These are phyloP conservation scores for Silene conica DNA, from an alignment of 148 eudicot genomes.

Conservation along the genomic window DNA sequence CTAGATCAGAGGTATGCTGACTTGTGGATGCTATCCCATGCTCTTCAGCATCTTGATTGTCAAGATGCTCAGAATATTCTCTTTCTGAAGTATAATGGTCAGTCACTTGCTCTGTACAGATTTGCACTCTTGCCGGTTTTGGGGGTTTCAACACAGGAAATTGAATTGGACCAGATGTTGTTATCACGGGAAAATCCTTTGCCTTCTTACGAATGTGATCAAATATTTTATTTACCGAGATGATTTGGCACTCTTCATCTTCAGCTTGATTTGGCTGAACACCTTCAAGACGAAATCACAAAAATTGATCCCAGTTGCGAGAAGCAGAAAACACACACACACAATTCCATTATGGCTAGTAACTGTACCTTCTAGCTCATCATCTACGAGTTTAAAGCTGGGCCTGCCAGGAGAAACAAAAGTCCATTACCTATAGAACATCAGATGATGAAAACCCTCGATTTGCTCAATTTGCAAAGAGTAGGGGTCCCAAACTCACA, in stretches of 20 bases:
- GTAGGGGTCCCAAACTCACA: not conserved
- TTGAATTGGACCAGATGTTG: constrained; percentile 32
- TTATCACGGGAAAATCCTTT: constrained; percentile 58
- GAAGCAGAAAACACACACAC: constrained; percentile 5
- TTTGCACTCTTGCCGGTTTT: constrained; percentile 41
- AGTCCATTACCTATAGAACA: not conserved
- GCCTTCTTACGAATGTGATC: constrained; percentile 84
- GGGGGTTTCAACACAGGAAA: constrained; percentile 48
- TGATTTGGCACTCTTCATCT: constrained; percentile 68
- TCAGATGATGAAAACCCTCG: not conserved
- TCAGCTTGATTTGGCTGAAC: constrained; percentile 29
- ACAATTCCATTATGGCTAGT: not conserved
- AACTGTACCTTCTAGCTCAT: constrained; percentile 60
- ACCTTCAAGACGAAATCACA: constrained; percentile 29
- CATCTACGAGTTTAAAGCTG: constrained; percentile 74
- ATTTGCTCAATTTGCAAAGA: not conserved
- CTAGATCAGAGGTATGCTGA: constrained; percentile 20
- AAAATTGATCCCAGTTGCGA: constrained; percentile 18
- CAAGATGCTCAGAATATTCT: constrained; percentile 16
- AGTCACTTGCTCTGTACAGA: constrained; percentile 34
- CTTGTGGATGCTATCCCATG: constrained; percentile 15
- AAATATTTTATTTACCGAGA: constrained; percentile 63
- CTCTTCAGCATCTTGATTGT: constrained; percentile 18
- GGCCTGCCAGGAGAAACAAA: constrained; percentile 51
- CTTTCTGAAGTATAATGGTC: constrained; percentile 24